Conservation (phyloP, 2,329 filamentous ascomycete genomes). For the Penicillium decumbens region DNA sequence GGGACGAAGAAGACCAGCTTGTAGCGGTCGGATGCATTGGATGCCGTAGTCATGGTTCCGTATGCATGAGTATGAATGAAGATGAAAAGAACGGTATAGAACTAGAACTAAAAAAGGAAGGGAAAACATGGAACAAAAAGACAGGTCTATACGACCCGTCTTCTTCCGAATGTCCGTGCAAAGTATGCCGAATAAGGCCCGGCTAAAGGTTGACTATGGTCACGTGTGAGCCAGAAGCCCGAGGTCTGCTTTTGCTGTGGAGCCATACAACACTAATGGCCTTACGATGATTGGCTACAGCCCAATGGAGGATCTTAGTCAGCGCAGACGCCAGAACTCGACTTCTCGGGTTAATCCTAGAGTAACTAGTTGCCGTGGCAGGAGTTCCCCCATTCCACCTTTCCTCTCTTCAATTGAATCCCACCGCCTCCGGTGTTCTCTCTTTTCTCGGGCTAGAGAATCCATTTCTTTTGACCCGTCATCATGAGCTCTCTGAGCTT, state of each 20-base stretch:
- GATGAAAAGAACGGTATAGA: background rate
- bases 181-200: background rate
- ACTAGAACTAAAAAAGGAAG: background rate
- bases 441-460: conserved; percentile 24
- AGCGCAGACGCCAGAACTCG: conserved; percentile 19
- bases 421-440: conserved; percentile 21
- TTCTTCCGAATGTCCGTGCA: background rate
- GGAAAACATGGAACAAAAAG: background rate
- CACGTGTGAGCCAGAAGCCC: background rate
- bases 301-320: conserved; percentile 29
- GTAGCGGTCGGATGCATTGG: conserved; percentile 28
- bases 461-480: conserved; percentile 30
- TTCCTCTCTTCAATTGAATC: conserved; percentile 17
- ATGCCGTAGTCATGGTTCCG: conserved; percentile 24
- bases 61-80: background rate
- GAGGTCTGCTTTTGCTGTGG: background rate
- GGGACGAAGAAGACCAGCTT: conserved; percentile 40
- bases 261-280: background rate
- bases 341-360: conserved; percentile 16
- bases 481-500: conserved; percentile 50
- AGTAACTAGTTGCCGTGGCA: conserved; percentile 14
- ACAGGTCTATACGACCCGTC: background rate
- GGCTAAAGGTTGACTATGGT: background rate
- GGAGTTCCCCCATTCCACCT: conserved; percentile 23
- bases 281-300: background rate